Conservation (phyloP, 371 early-diverging fungal species). For the Haplosporangium sp. region DNA sequence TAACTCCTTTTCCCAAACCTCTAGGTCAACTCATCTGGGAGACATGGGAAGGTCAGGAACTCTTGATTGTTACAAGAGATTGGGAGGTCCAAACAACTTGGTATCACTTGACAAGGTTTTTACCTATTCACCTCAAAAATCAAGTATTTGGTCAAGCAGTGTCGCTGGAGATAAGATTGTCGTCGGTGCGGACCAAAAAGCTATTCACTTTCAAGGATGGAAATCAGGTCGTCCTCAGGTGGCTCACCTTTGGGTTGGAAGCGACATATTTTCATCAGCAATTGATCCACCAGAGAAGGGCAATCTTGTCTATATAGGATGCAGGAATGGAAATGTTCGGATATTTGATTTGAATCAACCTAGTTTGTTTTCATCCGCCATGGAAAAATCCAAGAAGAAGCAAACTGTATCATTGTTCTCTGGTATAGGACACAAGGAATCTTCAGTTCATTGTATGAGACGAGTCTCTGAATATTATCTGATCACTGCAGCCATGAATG, state of each 20-base stretch:
- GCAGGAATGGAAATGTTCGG: conserved; percentile 42
- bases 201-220: conserved; percentile 23
- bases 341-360: conserved; percentile 43
- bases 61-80: conserved; percentile 12
- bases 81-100: background rate
- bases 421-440: conserved; percentile 47
- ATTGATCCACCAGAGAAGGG: conserved; percentile 24
- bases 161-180: conserved; percentile 13
- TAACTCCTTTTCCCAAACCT: background rate
- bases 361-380: background rate
- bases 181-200: conserved; percentile 31
- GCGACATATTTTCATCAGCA: conserved; percentile 47
- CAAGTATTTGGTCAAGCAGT: conserved; percentile 43
- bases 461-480: conserved; percentile 35
- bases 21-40: conserved; percentile 41
- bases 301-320: conserved; percentile 48
- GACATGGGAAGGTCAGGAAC: conserved; percentile 31
- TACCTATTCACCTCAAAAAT: conserved; percentile 22
- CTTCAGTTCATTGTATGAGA: conserved; percentile 35
- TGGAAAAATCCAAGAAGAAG: conserved; percentile 3
- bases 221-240: background rate
- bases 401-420: conserved; percentile 3
- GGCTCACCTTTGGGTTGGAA: conserved; percentile 32
- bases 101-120: background rate
- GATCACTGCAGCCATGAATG: conserved; percentile 51